These are phyloP conservation scores for Lichenothelia convexa DNA, from an alignment of 495 filamentous ascomycete genomes.

Conservation along the genomic window DNA sequence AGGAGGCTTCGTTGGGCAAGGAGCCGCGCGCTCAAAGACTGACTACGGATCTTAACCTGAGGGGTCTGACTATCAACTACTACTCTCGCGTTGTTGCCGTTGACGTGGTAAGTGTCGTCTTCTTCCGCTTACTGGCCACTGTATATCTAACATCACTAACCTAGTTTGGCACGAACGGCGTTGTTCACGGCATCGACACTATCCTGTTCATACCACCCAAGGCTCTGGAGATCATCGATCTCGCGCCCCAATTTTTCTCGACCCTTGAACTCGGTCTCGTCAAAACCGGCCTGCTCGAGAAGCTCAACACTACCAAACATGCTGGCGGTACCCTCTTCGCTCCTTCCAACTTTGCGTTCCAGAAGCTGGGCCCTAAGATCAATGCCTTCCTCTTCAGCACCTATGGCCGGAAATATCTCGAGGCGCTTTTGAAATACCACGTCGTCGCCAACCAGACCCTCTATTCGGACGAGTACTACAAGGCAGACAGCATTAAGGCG, in stretches of 20 bases:
- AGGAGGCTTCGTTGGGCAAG: slow-evolving; percentile 33
- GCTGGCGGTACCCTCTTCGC: slow-evolving; percentile 54
- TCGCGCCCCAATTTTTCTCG: slow-evolving; percentile 54
- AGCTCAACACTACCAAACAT: slow-evolving; percentile 25
- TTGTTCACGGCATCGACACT: slow-evolving; percentile 57
- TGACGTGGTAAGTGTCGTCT: slow-evolving; percentile 37
- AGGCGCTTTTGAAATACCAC: slow-evolving; percentile 60
- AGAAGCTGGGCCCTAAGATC: slow-evolving; percentile 43
- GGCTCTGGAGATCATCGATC: slow-evolving; percentile 37
- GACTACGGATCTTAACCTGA: slow-evolving; percentile 34
- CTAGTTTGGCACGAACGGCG: slow-evolving; percentile 48
- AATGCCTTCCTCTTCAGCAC: slow-evolving; percentile 65
- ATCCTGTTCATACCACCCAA: slow-evolving; percentile 57
- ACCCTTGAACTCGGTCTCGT: slow-evolving; percentile 53
- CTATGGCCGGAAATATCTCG: slow-evolving; percentile 50
- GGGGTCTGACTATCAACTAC: slow-evolving; percentile 54
- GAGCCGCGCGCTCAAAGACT: slow-evolving; percentile 44
- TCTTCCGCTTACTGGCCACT: not conserved
- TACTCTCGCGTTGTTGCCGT: slow-evolving; percentile 42
- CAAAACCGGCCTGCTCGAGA: slow-evolving; percentile 44
- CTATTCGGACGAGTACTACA: slow-evolving; percentile 65
- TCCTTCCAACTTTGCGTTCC: slow-evolving; percentile 59
- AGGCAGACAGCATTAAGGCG: slow-evolving; percentile 12
- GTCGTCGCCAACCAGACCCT: slow-evolving; percentile 55
- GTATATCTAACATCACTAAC: not conserved